phyloP scores from a whole-genome alignment of 345 rosid species.

The Cardiospermum halicacabum region DNA sequence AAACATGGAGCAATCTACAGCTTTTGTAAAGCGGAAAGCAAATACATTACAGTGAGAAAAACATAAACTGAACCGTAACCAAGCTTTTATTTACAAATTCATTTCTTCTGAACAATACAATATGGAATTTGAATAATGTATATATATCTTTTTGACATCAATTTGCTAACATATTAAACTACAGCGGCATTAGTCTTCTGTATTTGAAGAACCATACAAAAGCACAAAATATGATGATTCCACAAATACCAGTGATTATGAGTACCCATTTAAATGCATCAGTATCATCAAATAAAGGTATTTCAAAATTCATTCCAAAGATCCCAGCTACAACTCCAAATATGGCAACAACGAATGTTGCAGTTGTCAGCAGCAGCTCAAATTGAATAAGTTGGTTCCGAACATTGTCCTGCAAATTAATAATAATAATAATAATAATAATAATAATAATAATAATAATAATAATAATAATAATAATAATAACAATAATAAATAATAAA shows the following conservation, averaged over 20 bases:
- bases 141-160: background rate
- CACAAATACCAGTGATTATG: constrained; percentile 55
- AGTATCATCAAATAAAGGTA: constrained; percentile 63
- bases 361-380: constrained; percentile 87
- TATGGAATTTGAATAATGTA: background rate
- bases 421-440: background rate
- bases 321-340: constrained; percentile 97
- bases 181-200: constrained; percentile 87
- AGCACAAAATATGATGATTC: constrained; percentile 61
- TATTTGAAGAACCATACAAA: constrained; percentile 90
- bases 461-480: too few relatives aligned
- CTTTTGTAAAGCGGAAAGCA: background rate
- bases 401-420: constrained; percentile 73
- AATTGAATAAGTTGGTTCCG: constrained; percentile 96
- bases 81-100: constrained; percentile 10
- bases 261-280: constrained; percentile 91
- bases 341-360: constrained; percentile 90
- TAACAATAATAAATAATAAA: too few relatives aligned
- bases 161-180: constrained; percentile 15
- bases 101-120: background rate
- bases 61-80: background rate
- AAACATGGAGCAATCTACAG: too few relatives aligned
- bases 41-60: constrained; percentile 5
- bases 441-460: too few relatives aligned
- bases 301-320: constrained; percentile 85